Conservation (phyloP, 805 yeast genomes). For the Candida alai region DNA sequence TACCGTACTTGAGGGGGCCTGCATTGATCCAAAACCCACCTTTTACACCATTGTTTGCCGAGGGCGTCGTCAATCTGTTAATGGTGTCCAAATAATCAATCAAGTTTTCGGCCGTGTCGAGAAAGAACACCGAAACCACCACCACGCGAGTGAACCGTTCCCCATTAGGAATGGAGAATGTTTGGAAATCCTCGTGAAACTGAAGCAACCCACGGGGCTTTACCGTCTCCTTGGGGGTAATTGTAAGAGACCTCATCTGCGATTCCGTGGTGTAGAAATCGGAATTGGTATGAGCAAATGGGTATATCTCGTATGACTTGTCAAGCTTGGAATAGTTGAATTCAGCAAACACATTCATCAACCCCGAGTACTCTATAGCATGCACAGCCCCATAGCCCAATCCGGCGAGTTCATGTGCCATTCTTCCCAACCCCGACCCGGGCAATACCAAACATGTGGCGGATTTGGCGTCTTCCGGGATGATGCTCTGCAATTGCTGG, state of each 20-base stretch:
- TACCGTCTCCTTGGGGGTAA: conserved; percentile 14
- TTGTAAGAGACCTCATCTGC: conserved; percentile 20
- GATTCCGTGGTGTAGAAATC: conserved; percentile 13
- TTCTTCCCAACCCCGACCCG: conserved; percentile 82
- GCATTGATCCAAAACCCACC: conserved; percentile 79
- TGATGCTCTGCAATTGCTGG: conserved; percentile 33
- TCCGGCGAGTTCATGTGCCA: conserved; percentile 59
- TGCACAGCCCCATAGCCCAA: conserved; percentile 46
- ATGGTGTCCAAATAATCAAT: conserved; percentile 72
- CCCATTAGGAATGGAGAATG: conserved; percentile 34
- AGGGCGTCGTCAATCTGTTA: conserved; percentile 20
- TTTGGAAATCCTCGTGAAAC: conserved; percentile 62
- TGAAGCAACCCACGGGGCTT: conserved; percentile 48
- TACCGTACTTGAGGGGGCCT: conserved; percentile 92
- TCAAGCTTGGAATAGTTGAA: conserved; percentile 38
- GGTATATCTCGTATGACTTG: conserved; percentile 24
- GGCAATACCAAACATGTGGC: conserved; percentile 66
- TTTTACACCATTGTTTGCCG: conserved; percentile 15
- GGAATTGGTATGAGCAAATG: conserved; percentile 55
- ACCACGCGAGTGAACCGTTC: conserved; percentile 38
- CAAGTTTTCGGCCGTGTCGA: conserved; percentile 89
- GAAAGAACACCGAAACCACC: conserved; percentile 68
- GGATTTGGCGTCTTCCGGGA: conserved; percentile 22
- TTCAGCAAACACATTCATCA: conserved; percentile 70
- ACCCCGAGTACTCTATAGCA: conserved; percentile 70